These are phyloP conservation scores for Lactarius quietus DNA, from an alignment of 768 basidiomycete species.

Conservation along the genomic window DNA sequence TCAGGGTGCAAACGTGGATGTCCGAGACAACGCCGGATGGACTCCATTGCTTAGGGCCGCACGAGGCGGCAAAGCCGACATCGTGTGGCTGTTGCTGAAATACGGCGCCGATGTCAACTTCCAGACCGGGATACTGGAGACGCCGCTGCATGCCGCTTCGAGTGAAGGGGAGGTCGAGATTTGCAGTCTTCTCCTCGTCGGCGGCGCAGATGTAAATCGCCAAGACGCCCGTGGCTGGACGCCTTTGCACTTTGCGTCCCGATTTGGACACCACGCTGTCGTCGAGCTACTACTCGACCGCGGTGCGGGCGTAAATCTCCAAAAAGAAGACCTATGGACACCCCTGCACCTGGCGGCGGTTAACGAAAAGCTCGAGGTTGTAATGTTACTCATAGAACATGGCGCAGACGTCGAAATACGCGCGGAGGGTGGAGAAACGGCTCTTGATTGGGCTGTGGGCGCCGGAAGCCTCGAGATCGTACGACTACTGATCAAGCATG, in stretches of 20 bases:
- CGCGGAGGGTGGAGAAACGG: neutral
- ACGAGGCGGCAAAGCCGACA: neutral
- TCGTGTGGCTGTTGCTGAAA: neutral
- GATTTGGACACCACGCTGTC: neutral
- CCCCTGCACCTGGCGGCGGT: neutral
- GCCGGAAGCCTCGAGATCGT: neutral
- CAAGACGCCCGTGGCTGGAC: neutral
- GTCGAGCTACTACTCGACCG: neutral
- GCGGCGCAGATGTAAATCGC: neutral
- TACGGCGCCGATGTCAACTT: neutral
- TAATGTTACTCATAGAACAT: neutral
- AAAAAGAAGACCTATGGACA: neutral
- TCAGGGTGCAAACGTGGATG: neutral
- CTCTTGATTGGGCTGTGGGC: neutral
- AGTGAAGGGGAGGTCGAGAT: neutral
- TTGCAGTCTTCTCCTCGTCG: neutral
- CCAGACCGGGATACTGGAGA: neutral
- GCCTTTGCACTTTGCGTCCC: neutral
- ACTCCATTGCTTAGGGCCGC: neutral
- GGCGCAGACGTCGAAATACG: neutral
- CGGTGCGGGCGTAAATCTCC: neutral
- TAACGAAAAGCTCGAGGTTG: neutral
- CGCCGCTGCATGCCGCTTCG: constrained; percentile 1
- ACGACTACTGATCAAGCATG: neutral
- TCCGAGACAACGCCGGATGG: neutral